A percentile compares a stretch with the other conserved stretches of the same genome.
phyloP scores from a whole-genome alignment of 2,329 filamentous ascomycete genomes.

The Cryphonectria japonica region DNA sequence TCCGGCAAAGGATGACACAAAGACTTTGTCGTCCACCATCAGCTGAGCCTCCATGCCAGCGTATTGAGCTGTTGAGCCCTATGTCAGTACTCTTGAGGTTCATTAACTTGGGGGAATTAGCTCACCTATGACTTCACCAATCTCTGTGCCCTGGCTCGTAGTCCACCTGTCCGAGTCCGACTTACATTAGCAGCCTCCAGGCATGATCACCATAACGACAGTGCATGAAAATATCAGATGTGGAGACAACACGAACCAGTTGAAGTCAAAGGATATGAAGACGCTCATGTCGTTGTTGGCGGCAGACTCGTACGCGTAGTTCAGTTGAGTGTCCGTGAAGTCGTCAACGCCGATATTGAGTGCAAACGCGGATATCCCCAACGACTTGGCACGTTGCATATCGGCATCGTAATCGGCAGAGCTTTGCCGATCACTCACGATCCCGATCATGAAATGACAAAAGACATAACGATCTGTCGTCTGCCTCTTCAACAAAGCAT shows the following conservation, averaged over 20 bases:
- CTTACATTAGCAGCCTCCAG: not conserved
- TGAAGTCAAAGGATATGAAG: constrained; percentile 62
- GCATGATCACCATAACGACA: not conserved
- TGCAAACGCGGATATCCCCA: constrained; percentile 39
- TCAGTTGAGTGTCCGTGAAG: constrained; percentile 51
- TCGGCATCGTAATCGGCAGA: constrained; percentile 48
- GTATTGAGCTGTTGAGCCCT: constrained; percentile 42
- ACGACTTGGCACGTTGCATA: constrained; percentile 32
- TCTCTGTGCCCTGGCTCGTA: constrained; percentile 40
- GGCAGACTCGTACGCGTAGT: constrained; percentile 53
- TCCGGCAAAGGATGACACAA: constrained; percentile 58
- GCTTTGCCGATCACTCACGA: constrained; percentile 46
- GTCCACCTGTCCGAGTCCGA: constrained; percentile 47
- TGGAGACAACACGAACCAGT: constrained; percentile 42
- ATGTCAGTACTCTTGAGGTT: not conserved
- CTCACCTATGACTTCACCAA: constrained; percentile 46
- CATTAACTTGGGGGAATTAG: not conserved
- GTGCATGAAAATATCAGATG: not conserved
- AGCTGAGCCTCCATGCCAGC: constrained; percentile 50
- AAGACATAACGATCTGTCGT: constrained; percentile 40
- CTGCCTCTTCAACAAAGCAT: not conserved
- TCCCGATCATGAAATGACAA: constrained; percentile 52
- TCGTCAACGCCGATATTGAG: constrained; percentile 41
- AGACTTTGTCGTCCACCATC: constrained; percentile 51
- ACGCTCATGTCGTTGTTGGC: constrained; percentile 53